Evolutionary conservation across 805 yeast species (phyloP), one percentile per base, ranked within the genome.

Genomic region (Candida nitratophila): DNA sequence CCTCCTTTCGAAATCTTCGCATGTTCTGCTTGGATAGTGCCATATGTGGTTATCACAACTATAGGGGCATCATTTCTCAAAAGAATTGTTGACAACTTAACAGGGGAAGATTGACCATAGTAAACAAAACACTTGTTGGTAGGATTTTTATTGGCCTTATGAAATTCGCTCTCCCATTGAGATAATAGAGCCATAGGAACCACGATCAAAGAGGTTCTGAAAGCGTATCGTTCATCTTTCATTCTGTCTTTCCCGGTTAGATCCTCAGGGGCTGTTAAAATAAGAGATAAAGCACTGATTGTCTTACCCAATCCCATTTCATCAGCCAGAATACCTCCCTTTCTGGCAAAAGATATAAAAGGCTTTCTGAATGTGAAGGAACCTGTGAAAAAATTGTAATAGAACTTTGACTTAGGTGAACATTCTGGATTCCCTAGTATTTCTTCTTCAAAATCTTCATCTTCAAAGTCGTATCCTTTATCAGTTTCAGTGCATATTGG

Each of bases 261-360:
- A 54, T 84, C 90, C 39, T 53, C 59, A 0, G 88, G 86, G 10
- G 73, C 80, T 0, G 86, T 72, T 45, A 83, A 77, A 12, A 90
- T 70, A 40, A 91, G 64, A 0, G 96, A 74, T 42, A 88, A 63
- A 0, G 95, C 79, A 1, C 96, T 84, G 21, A 90, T 84, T 0
- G 98, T 90, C 58, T 90, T 90, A 37, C 98, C 98, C 9, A 90
- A 69, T 0, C 98, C 98, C 98, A 90, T 90, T 60, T 90, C 98
- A 65, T 90, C 98, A 0, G 97, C 96, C 15, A 90, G 65, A 19
- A 90, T 85, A 2, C 98, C 98, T 32, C 98, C 97, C 40, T 71
- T 70, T 40, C 82, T 73, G 17, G 74, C 55, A 1, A 81, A 70
- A 46, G 72, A 77, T 35, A 88, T 66, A 12, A 79, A 53, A 1